phyloP scores from a whole-genome alignment of 768 basidiomycete genomes.

The Mycena alexandri region DNA sequence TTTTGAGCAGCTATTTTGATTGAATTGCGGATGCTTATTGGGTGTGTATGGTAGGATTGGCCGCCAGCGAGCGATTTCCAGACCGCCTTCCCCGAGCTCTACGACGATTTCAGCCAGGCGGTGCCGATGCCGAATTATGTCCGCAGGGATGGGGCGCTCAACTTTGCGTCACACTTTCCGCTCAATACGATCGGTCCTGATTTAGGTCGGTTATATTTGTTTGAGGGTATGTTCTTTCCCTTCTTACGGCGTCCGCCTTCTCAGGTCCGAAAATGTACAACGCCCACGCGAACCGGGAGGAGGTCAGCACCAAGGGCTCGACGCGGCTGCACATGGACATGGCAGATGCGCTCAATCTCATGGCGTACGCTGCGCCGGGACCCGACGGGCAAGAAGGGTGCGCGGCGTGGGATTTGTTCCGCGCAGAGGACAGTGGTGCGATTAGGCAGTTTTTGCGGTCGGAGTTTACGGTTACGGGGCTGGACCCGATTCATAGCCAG shows the following conservation, averaged over 20 bases:
- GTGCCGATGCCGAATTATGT: conserved; percentile 93
- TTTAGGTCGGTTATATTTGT: conserved; percentile 61
- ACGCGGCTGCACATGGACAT: conserved; percentile 96
- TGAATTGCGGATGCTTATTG: not conserved
- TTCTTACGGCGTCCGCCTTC: conserved; percentile 28
- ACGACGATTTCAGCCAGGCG: conserved; percentile 83
- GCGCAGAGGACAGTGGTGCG: conserved; percentile 83
- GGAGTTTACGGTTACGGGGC: conserved; percentile 66
- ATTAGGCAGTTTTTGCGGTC: conserved; percentile 80
- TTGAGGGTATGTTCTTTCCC: conserved; percentile 20
- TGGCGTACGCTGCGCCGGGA: conserved; percentile 76
- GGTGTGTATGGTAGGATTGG: conserved; percentile 77
- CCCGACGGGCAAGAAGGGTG: conserved; percentile 77
- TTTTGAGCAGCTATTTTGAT: conserved; percentile 10
- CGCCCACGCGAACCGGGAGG: conserved; percentile 78
- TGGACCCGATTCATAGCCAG: conserved; percentile 94
- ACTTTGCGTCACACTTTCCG: conserved; percentile 92
- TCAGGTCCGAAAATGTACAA: conserved; percentile 96
- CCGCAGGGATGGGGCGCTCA: conserved; percentile 89
- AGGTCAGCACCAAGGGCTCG: conserved; percentile 79
- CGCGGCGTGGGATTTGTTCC: conserved; percentile 94
- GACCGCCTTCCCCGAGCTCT: conserved; percentile 85
- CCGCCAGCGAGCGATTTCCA: conserved; percentile 90
- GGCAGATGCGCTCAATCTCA: conserved; percentile 93
- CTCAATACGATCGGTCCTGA: conserved; percentile 83